Evolutionary conservation across 495 filamentous ascomycete species (phyloP), one percentile per base, ranked within the genome.

Genomic region (Venustampulla echinocandica): DNA sequence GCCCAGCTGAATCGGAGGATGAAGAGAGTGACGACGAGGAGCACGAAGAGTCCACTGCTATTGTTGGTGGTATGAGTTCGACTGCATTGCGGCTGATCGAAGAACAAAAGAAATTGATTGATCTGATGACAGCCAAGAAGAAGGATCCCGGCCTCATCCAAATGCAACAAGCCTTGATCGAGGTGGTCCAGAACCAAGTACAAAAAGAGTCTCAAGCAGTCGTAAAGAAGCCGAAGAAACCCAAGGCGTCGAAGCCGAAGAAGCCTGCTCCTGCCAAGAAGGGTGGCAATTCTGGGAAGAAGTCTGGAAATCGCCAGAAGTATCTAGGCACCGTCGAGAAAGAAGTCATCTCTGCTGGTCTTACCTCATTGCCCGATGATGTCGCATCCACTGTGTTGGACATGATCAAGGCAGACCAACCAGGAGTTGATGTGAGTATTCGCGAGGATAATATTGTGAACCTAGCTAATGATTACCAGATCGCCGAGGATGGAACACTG

Each of bases 321-420:
- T 74, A 67, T 52, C 68, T 87, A 37, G 79, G 77, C n/a, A 80
- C 79, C 44, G 64, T 80, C 15, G 84, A 95, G 68, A 93, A 93
- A 68, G 84, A 90, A 34, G 73, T 89, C 52, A 90, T 95, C 43
- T 87, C 85, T 1, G 80, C 79, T 44, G 81, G 82, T 4, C 89
- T 95, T 45, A 78, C 76, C 49, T 77, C 76, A 23, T 76, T 95
- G 39, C 76, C 84, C 1, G 81, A 84, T 21, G 68, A 71, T 19
- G 81, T 84, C 52, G 82, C 95, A 63, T 74, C 78, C 30, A 73
- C 79, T 49, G 87, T 87, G 4, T 81, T 95, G n/a, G 76, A 81
- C 28, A 89, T 95, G 55, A 97, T 98, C 60, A 85, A 90, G 63
- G 78, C 75, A 40, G 90, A 93, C 50, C 87, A 89, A 53, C 83